Percentiles rank a stretch among this genome's conserved stretches.
phyloP scores from a whole-genome alignment of 352 stramenopile species.

The Aphanomyces invadans region DNA sequence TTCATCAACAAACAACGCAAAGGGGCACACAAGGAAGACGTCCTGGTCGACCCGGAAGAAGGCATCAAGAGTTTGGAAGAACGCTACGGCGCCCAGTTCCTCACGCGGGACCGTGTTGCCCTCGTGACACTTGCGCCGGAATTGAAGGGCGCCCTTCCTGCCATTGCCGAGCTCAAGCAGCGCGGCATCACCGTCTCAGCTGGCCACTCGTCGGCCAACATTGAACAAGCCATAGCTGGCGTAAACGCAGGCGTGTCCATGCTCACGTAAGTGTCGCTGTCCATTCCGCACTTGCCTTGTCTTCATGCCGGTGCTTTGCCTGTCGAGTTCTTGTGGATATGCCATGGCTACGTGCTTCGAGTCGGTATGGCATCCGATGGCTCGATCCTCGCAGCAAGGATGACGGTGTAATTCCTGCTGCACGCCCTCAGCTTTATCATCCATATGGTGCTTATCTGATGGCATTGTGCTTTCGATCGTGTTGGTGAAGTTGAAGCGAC shows the following conservation, averaged over 20 bases:
- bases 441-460: too few relatives aligned
- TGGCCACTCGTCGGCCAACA: constrained; percentile 66
- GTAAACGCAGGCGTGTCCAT: constrained; percentile 59
- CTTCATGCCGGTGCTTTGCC: too few relatives aligned
- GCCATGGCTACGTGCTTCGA: too few relatives aligned
- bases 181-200: constrained; percentile 53
- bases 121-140: constrained; percentile 86
- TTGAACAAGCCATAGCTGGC: constrained; percentile 62
- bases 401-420: too few relatives aligned
- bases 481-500: too few relatives aligned
- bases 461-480: too few relatives aligned
- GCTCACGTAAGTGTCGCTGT: constrained; percentile 48
- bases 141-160: constrained; percentile 50
- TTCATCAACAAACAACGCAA: constrained; percentile 79
- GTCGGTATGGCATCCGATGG: too few relatives aligned
- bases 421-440: too few relatives aligned
- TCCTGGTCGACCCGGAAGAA: constrained; percentile 39
- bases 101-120: constrained; percentile 39
- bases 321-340: too few relatives aligned
- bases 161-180: constrained; percentile 37
- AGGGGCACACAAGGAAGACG: constrained; percentile 62
- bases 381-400: too few relatives aligned
- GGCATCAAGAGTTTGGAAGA: constrained; percentile 42
- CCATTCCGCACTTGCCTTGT: too few relatives aligned
- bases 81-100: constrained; percentile 37